Base-by-base conservation (phyloP, 2,329 filamentous ascomycete species). In the Didymella sp. region DNA sequence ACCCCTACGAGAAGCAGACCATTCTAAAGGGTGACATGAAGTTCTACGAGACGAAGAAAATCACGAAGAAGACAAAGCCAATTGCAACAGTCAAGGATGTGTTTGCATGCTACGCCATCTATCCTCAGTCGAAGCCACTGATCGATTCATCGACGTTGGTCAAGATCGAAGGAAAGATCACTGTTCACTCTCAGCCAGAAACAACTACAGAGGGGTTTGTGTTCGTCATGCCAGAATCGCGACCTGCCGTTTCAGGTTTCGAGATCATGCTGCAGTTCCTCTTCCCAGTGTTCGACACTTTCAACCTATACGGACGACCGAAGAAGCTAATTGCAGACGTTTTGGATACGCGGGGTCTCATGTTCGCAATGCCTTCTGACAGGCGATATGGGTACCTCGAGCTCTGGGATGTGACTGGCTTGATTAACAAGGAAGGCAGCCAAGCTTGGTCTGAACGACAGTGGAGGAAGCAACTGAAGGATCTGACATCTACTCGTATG, bases 351-450 rank as follows among this genome's bases (percentile, higher is more conserved):
- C 87, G 92, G 42, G 96, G 95, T 54, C 82, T 99, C 63, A 99
- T 99, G 95, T 99, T 98, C 75, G 95, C 93, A 6, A 96, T 99
- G 88, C 94, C 95, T 0, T 91, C 90, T 67, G 87, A 95, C 66
- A 87, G 88, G 50, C 85, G 90, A 62, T 96, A 96, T 69, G 93
- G 94, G 0, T 98, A 98, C 70, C 79, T 99, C 24, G 95, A 98
- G 70, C 87, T 92, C 31, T 78, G 93, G 53, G 95, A 99, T 72
- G 91, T 98, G 15, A 87, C 89, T 4, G 84, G 84, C 50, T 79
- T 98, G 38, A 92, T 99, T 59, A 83, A 90, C 61, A 88, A 89
- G 3, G 85, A 92, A 3, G 91, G 90, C 19, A 96, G 89, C 74
- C 79, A 85, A 19, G 81, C 77, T 22, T 97, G 93, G 92, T 87